phyloP scores from a whole-genome alignment of 2,329 filamentous ascomycete species.

The Diaporthe citriasiana region DNA sequence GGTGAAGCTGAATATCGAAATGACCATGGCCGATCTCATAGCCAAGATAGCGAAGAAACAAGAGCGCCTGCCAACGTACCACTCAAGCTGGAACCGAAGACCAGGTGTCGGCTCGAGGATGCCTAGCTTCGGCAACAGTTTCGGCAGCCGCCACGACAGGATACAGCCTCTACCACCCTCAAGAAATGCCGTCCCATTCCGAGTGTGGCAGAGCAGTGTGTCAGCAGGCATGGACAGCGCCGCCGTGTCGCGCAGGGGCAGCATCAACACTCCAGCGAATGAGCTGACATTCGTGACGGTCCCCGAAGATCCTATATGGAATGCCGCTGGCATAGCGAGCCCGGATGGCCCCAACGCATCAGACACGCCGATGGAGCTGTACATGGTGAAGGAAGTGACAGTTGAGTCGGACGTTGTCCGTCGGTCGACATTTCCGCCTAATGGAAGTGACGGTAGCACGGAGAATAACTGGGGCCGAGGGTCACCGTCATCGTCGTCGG shows the following conservation, averaged over 20 bases:
- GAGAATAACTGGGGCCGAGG: not conserved
- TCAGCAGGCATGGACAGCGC: slow-evolving; percentile 19
- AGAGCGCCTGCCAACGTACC: slow-evolving; percentile 18
- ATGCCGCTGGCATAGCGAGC: not conserved
- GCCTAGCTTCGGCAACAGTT: slow-evolving; percentile 10
- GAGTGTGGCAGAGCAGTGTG: slow-evolving; percentile 8
- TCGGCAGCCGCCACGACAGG: slow-evolving; percentile 1
- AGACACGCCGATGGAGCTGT: slow-evolving; percentile 8
- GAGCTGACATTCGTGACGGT: slow-evolving; percentile 1
- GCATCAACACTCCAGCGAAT: not conserved
- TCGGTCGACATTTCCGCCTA: not conserved
- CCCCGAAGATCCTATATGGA: not conserved
- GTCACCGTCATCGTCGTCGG: not conserved
- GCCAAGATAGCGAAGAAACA: slow-evolving; percentile 47
- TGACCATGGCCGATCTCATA: slow-evolving; percentile 63
- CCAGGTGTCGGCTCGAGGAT: not conserved
- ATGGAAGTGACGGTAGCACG: slow-evolving; percentile 3
- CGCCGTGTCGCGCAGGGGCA: slow-evolving; percentile 1
- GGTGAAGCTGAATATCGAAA: slow-evolving; percentile 63
- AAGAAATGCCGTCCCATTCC: slow-evolving; percentile 24
- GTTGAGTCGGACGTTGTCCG: slow-evolving; percentile 22
- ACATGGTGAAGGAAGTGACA: slow-evolving; percentile 32
- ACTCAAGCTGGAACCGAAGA: not conserved
- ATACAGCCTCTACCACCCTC: slow-evolving; percentile 11
- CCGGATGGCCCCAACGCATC: not conserved